Evolutionary conservation across 1,139 yeast genomes (phyloP).

Genomic region (Candida frijolesensis): DNA sequence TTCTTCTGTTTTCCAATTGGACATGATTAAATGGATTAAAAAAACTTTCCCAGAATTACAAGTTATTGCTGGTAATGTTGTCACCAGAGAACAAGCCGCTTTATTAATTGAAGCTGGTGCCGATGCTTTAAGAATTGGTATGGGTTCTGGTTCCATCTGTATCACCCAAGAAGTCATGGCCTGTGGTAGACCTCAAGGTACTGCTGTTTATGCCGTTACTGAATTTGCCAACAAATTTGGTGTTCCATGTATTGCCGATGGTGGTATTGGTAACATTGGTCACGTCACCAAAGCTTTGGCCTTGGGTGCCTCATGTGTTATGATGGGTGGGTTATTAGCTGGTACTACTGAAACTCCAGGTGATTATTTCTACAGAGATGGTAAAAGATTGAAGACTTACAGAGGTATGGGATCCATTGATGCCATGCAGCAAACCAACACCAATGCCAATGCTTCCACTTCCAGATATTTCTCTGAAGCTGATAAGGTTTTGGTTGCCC

Average conservation of each 20-base stretch:
- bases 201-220: slow-evolving; percentile 86
- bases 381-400: slow-evolving; percentile 94
- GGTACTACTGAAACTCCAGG: slow-evolving; percentile 99
- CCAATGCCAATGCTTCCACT: slow-evolving; percentile 93
- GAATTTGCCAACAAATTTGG: slow-evolving; percentile 90
- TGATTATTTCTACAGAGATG: slow-evolving; percentile 95
- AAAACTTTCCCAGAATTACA: slow-evolving; percentile 74
- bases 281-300: slow-evolving; percentile 97
- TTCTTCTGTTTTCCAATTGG: slow-evolving; percentile 90
- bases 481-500: slow-evolving; percentile 95
- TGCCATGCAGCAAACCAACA: slow-evolving; percentile 94
- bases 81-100: slow-evolving; percentile 99
- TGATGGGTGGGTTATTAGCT: slow-evolving; percentile 99
- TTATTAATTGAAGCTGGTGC: slow-evolving; percentile 93
- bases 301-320: slow-evolving; percentile 94
- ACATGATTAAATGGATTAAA: slow-evolving; percentile 93
- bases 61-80: slow-evolving; percentile 96
- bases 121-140: slow-evolving; percentile 97
- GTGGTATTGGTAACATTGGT: slow-evolving; percentile 99
- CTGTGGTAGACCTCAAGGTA: slow-evolving; percentile 99
- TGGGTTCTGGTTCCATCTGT: slow-evolving; percentile 99
- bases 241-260: slow-evolving; percentile 97
- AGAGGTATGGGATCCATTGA: slow-evolving; percentile 99
- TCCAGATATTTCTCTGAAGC: slow-evolving; percentile 97
- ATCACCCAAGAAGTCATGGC: slow-evolving; percentile 99